A percentile compares a stretch with the other conserved stretches of the same genome.
phyloP scores from a whole-genome alignment of 2,329 filamentous ascomycete genomes.

The Pezicula carpinea region DNA sequence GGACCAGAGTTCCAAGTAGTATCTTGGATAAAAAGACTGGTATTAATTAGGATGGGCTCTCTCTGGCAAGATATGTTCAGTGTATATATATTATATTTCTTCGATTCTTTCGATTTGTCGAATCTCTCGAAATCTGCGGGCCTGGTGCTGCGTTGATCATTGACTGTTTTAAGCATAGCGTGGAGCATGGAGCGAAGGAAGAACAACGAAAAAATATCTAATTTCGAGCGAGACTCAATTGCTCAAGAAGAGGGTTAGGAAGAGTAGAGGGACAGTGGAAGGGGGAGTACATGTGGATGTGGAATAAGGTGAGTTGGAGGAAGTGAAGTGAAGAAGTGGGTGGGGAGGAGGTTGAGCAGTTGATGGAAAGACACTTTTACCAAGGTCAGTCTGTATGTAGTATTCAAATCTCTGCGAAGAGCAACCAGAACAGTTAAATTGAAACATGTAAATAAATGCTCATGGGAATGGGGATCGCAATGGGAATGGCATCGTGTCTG shows the following conservation, averaged over 20 bases:
- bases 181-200: not conserved
- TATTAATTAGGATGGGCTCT: constrained; percentile 6
- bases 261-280: no score
- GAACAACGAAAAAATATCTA: not conserved
- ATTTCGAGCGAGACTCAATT: not conserved
- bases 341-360: not conserved
- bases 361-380: not conserved
- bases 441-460: no score
- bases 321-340: not conserved
- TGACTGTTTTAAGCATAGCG: not conserved
- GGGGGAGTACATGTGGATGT: no score
- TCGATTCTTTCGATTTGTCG: no score
- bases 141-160: constrained; percentile 17
- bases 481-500: no score
- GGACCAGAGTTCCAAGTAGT: constrained; percentile 24
- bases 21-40: constrained; percentile 26
- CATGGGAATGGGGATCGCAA: no score
- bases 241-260: no score
- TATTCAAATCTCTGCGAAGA: not conserved
- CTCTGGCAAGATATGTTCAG: not conserved
- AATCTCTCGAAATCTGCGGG: constrained; percentile 1
- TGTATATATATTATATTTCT: constrained; percentile 1
- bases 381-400: not conserved
- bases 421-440: not conserved
- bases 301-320: no score